Evolutionary conservation across 148 eudicot species (phyloP), one percentile per base, ranked within the genome.

Genomic region (Chenopodium album): DNA sequence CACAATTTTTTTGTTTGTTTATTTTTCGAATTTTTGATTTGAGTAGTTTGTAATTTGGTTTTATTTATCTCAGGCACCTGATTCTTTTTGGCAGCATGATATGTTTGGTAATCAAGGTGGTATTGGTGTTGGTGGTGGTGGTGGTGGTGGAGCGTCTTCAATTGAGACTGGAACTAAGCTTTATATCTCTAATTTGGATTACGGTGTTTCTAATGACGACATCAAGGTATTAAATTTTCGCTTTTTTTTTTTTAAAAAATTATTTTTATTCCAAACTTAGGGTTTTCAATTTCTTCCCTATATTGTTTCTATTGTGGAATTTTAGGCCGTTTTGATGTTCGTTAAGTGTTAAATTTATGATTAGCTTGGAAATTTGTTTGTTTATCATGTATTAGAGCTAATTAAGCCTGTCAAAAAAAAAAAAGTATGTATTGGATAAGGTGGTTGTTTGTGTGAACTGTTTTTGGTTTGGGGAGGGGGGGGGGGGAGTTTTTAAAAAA

Each of bases 111-210:
- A 85, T 89, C 93, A 85, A 73, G 85, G 62, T 0, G 85, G 70
- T 73, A 85, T 86, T 16, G 83, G 50, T 6, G 85, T 52, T 22
- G 88, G 89, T 20, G 83, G 32, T 41, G 5, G 37, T 41, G 5
- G 37, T 14, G 82, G 56, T 9, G 87, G 72, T 23, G 90, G 91
- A 48, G 82, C 89, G 23, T 87, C 93, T 32, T 78, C 90, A 2
- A 89, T 96, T 64, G 97, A 96, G 82, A 90, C 95, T 2, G 99
- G 97, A 73, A 92, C 95, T 44, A 96, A 96, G 92, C 94, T 96
- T 11, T 94, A 91, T 78, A 85, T 96, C 73, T 94, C 98, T 12
- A 96, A 96, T 76, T 81, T 96, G 83, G 99, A 96, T 65, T 94
- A 94, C 56, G 97, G 98, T 7, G 99, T 96, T 47, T 92, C 99